These are phyloP conservation scores for Flaveria brownii DNA, from an alignment of 129 eudicot genomes.

Conservation along the genomic window DNA sequence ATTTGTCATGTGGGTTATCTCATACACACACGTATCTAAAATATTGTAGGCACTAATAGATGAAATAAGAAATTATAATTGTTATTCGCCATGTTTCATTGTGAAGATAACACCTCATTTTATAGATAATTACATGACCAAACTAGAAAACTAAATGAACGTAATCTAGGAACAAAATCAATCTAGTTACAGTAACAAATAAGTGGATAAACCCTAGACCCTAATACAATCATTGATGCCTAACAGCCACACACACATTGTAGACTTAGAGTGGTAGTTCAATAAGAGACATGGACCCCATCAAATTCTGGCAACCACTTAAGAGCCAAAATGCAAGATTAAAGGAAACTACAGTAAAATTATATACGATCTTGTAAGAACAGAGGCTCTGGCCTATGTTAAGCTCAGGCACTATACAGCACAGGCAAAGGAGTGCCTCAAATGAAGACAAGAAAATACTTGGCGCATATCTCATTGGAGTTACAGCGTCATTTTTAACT, in stretches of 20 bases:
- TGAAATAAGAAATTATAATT: background rate
- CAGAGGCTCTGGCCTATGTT: background rate
- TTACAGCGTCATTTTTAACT: background rate
- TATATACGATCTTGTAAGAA: background rate
- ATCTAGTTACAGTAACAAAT: background rate
- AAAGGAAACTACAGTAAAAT: background rate
- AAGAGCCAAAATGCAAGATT: background rate
- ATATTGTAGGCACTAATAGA: background rate
- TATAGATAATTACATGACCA: background rate
- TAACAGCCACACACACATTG: background rate
- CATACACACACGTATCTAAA: background rate
- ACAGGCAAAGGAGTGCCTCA: slow-evolving; percentile 7
- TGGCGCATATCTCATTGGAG: slow-evolving; percentile 5
- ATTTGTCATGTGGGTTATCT: background rate
- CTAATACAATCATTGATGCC: background rate
- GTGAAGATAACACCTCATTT: background rate
- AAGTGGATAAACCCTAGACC: background rate
- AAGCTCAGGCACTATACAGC: slow-evolving; percentile 10
- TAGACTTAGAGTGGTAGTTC: background rate
- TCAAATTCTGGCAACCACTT: background rate
- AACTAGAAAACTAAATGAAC: background rate
- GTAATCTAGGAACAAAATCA: background rate
- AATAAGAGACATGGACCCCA: background rate
- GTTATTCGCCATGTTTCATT: background rate
- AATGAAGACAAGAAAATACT: slow-evolving; percentile 3